Conservation (phyloP, 495 filamentous ascomycete species). For the Xylaria longipes region DNA sequence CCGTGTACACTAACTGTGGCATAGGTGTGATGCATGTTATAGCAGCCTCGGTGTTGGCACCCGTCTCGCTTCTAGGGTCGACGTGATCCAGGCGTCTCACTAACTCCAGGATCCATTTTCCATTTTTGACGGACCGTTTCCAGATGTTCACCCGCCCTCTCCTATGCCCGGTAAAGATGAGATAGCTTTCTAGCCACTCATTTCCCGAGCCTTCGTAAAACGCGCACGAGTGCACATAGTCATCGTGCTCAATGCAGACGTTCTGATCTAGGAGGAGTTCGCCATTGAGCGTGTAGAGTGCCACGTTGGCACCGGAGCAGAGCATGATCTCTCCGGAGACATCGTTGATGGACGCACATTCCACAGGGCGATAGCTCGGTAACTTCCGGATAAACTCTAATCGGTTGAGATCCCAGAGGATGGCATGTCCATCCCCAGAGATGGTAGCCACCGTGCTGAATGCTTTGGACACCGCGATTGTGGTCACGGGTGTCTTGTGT, state of each 20-base stretch:
- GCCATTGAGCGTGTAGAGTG: conserved; percentile 91
- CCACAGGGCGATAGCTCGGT: conserved; percentile 52
- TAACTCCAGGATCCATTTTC: conserved; percentile 58
- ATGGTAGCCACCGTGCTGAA: conserved; percentile 87
- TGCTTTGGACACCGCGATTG: conserved; percentile 81
- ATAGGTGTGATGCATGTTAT: conserved; percentile 89
- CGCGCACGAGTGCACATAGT: conserved; percentile 77
- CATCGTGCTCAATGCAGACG: conserved; percentile 74
- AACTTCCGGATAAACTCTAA: conserved; percentile 83
- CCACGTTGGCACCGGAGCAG: conserved; percentile 72
- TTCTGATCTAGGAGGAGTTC: conserved; percentile 79
- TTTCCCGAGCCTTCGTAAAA: conserved; percentile 93
- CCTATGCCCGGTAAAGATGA: conserved; percentile 88
- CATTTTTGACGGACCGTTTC: conserved; percentile 55
- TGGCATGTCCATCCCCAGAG: conserved; percentile 77
- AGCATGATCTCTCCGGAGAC: conserved; percentile 87
- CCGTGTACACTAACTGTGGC: conserved; percentile 85
- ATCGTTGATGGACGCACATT: conserved; percentile 88
- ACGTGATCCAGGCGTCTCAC: conserved; percentile 84
- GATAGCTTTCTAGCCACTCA: conserved; percentile 87
- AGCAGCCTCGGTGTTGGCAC: conserved; percentile 76
- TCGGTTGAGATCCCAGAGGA: conserved; percentile 94
- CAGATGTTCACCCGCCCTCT: conserved; percentile 83
- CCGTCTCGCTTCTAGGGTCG: conserved; percentile 73
- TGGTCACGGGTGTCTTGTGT: conserved; percentile 79